phyloP scores from a whole-genome alignment of 2,329 filamentous ascomycete genomes.

The Aspergillus terreus region DNA sequence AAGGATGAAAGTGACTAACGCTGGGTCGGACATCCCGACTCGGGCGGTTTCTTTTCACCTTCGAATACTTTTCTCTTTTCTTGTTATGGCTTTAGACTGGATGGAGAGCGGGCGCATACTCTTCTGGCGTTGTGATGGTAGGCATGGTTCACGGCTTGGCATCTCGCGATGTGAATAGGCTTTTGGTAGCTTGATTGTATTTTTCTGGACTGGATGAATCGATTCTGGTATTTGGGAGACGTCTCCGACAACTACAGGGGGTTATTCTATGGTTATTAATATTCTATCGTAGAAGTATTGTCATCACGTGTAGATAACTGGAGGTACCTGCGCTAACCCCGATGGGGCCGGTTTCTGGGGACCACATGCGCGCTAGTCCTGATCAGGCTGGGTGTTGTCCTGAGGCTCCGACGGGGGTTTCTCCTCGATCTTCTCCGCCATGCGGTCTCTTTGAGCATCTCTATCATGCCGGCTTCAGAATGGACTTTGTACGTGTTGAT shows the following conservation, averaged over 20 bases:
- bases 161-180: conserved; percentile 20
- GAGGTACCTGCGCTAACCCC: neutral
- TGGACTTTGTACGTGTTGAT: conserved; percentile 43
- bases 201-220: neutral
- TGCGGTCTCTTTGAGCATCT: neutral
- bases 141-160: conserved; percentile 18
- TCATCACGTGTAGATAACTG: conserved; percentile 2
- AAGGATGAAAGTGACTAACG: conserved; percentile 39
- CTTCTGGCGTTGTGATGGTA: conserved; percentile 22
- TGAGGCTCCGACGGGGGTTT: neutral
- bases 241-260: too few relatives aligned
- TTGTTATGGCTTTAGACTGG: conserved; percentile 20
- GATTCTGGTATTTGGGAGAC: neutral
- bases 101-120: conserved; percentile 24
- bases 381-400: conserved; percentile 1
- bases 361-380: conserved; percentile 5
- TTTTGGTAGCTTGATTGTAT: conserved; percentile 7
- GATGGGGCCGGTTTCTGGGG: neutral
- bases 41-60: too few relatives aligned
- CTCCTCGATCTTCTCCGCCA: neutral
- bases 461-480: conserved; percentile 16
- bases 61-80: conserved; percentile 6
- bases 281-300: too few relatives aligned
- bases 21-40: neutral
- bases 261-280: too few relatives aligned